Conservation (phyloP, 805 yeast genomes). For the Saturnispora bothae region DNA sequence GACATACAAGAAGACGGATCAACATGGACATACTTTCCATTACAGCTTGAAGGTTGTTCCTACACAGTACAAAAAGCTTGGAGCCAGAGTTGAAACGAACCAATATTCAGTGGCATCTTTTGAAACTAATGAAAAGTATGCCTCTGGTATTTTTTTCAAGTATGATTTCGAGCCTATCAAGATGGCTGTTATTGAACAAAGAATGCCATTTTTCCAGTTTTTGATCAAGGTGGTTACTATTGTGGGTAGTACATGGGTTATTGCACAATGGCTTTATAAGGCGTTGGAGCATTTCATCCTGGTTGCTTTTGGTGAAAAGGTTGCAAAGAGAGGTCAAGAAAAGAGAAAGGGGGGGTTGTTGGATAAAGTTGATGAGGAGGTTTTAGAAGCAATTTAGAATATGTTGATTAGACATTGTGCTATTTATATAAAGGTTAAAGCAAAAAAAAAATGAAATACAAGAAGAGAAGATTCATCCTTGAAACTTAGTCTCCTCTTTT, state of each 20-base stretch:
- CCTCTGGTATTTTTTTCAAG: constrained; percentile 74
- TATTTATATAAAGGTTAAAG: too few species aligned
- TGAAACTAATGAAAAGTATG: constrained; percentile 20
- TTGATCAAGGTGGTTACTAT: constrained; percentile 70
- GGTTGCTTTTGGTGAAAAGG: constrained; percentile 49
- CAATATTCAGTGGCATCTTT: constrained; percentile 67
- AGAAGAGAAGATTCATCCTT: too few species aligned
- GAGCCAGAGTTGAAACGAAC: constrained; percentile 64
- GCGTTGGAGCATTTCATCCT: constrained; percentile 43
- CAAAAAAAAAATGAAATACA: too few species aligned
- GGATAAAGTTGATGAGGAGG: constrained; percentile 21
- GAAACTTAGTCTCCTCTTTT: too few species aligned
- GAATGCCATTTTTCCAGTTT: constrained; percentile 72
- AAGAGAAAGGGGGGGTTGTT: constrained; percentile 23
- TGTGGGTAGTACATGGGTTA: constrained; percentile 67
- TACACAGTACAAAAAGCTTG: constrained; percentile 61
- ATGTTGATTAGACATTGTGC: not conserved
- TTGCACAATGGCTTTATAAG: constrained; percentile 56
- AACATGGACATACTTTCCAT: constrained; percentile 40
- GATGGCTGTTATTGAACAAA: constrained; percentile 53
- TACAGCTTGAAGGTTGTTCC: constrained; percentile 80
- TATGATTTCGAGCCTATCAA: constrained; percentile 87
- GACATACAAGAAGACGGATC: constrained; percentile 47
- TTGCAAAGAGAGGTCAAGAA: constrained; percentile 39
- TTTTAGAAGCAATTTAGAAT: constrained; percentile 2